Conservation (phyloP, 495 filamentous ascomycete genomes). For the Penicillium goetzii region DNA sequence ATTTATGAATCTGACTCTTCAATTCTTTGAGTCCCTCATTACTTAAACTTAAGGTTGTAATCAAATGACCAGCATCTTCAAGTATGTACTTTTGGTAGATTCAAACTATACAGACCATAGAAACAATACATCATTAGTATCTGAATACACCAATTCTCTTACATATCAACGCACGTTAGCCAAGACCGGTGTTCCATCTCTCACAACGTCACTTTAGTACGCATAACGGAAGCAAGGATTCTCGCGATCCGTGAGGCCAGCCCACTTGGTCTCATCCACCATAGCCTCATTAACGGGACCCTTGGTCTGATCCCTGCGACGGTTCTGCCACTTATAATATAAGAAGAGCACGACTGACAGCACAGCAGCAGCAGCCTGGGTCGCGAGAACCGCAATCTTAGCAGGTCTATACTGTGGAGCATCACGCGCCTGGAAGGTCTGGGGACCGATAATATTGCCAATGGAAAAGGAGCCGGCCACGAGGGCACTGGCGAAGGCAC, state of each 20-base stretch:
- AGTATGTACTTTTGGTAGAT: neutral
- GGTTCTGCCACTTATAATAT: constrained; percentile 54
- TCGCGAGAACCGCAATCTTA: constrained; percentile 62
- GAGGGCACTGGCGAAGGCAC: constrained; percentile 58
- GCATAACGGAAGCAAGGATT: constrained; percentile 49
- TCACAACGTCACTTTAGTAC: constrained; percentile 32
- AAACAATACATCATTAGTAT: neutral
- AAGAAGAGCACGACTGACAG: constrained; percentile 43
- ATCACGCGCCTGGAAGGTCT: constrained; percentile 63
- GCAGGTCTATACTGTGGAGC: constrained; percentile 64
- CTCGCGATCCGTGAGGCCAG: constrained; percentile 47
- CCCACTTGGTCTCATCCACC: constrained; percentile 40
- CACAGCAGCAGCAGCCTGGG: constrained; percentile 46
- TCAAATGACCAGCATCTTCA: neutral
- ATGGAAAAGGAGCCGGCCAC: constrained; percentile 62
- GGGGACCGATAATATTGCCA: constrained; percentile 69
- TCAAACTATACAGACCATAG: neutral
- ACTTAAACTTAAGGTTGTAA: neutral
- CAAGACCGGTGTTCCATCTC: neutral
- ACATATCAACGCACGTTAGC: neutral
- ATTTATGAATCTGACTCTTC: neutral
- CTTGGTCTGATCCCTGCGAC: constrained; percentile 34
- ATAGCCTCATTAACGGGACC: constrained; percentile 27
- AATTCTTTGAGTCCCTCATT: neutral
- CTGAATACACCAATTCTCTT: neutral